Evolutionary conservation across 169 alveolate genomes (phyloP).

Genomic region (Eimeria sp.): DNA sequence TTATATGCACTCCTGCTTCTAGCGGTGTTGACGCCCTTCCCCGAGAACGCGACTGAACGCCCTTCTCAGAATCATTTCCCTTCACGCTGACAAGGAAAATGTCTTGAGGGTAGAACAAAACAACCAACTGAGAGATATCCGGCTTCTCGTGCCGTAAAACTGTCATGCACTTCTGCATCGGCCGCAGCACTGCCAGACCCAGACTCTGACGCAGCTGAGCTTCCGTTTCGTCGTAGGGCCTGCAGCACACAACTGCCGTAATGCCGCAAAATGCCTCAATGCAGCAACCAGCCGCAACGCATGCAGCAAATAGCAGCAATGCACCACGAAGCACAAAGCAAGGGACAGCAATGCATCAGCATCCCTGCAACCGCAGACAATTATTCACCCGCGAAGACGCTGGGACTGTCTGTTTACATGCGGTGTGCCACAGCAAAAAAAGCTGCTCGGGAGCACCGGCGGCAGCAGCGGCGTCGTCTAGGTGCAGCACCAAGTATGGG

Average conservation of each 20-base stretch:
- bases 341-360: too few relatives aligned
- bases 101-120: constrained; percentile 75
- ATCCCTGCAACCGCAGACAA: too few relatives aligned
- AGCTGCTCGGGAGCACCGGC: neutral
- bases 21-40: too few relatives aligned
- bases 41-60: too few relatives aligned
- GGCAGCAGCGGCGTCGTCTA: neutral
- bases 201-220: constrained; percentile 80
- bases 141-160: constrained; percentile 56
- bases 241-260: neutral
- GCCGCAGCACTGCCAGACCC: constrained; percentile 72
- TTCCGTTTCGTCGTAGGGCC: constrained; percentile 81
- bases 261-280: neutral
- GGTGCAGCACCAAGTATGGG: too few relatives aligned
- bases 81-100: constrained; percentile 31
- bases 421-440: neutral
- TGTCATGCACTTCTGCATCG: constrained; percentile 64
- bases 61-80: neutral
- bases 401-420: too few relatives aligned
- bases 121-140: constrained; percentile 38
- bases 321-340: too few relatives aligned
- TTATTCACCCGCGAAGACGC: too few relatives aligned
- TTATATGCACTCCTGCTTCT: neutral
- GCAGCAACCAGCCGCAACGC: too few relatives aligned
- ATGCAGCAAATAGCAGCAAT: too few relatives aligned